Evolutionary conservation across 129 eudicot species (phyloP), one percentile per base, ranked within the genome.

Genomic region (sunflower (Helianthus annuus)): DNA sequence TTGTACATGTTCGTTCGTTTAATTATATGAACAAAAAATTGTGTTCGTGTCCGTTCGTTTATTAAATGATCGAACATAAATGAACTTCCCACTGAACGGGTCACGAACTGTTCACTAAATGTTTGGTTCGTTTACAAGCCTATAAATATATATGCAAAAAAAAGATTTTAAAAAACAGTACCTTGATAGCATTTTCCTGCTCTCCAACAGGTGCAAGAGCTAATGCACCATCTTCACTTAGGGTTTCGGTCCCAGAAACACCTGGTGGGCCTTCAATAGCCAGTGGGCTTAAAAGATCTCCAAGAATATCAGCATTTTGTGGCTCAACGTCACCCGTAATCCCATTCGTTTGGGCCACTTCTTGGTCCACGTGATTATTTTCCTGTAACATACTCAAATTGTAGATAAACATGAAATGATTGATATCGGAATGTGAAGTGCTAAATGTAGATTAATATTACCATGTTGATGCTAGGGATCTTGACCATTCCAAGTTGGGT

Each of bases 251-350:
- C 54, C 92, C 91, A 60, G 89, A 79, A 36, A 81, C 79, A 76
- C 75, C 81, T 9, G 97, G 82, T 40, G 97, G 93, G 49, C 91
- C 99, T 88, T 90, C 99, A 72, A 88, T 86, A 77, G 99, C 94
- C 64, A 94, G 74, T 40, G 98, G 95, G 73, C 89, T 89, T 68
- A 90, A 68, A 66, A 95, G 96, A 83, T 94, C 99, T 24, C 97
- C 96, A 77, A 94, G 91, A 51, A 87, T 83, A 64, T 93, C 96
- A 27, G 87, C 76, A n/a, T 90, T 84, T 82, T 85, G 98, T 76
- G 88, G 82, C 70, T 93, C 96, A 45, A 74, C 88, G 34, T 84
- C 94, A 75, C 82, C 79, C 54, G 68, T 44, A 71, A 78, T 80
- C 71, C 97, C 96, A 73, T 95, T 88, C 67, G 85, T 69, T 49